A percentile compares a stretch with the other conserved stretches of the same genome.
Conservation (phyloP, 176 grass and related monocot genomes). For the Zoysia japonica region DNA sequence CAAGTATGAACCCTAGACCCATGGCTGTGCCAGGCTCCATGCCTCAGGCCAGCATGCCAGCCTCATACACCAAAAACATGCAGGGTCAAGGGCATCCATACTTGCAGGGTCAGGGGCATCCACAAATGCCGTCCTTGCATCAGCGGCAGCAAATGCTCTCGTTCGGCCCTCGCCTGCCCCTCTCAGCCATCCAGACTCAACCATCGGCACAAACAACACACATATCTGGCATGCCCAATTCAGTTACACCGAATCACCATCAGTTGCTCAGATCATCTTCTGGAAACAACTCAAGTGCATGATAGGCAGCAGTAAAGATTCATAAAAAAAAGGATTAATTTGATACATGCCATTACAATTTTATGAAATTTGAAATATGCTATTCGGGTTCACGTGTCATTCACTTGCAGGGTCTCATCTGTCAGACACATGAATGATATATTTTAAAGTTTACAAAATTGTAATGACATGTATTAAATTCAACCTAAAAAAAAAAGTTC, state of each 20-base stretch:
- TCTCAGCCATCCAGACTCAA: slow-evolving; percentile 55
- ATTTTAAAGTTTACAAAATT: too few relatives aligned
- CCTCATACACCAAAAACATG: slow-evolving; percentile 38
- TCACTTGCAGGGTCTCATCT: too few relatives aligned
- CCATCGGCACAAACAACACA: slow-evolving; percentile 48
- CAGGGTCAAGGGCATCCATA: slow-evolving; percentile 49
- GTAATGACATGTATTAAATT: too few relatives aligned
- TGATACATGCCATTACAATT: too few relatives aligned
- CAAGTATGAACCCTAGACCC: slow-evolving; percentile 47
- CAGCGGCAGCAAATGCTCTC: slow-evolving; percentile 72
- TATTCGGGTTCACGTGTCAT: too few relatives aligned
- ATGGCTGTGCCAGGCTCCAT: slow-evolving; percentile 36
- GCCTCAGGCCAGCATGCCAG: slow-evolving; percentile 37
- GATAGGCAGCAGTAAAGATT: slow-evolving; percentile 40
- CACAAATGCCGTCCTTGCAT: slow-evolving; percentile 64
- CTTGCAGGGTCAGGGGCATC: slow-evolving; percentile 58
- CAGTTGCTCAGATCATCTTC: slow-evolving; percentile 68
- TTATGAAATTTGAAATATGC: too few relatives aligned
- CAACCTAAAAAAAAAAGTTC: background rate
- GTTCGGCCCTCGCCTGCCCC: slow-evolving; percentile 63
- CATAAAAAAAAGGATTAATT: background rate
- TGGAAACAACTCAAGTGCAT: slow-evolving; percentile 68
- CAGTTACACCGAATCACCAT: slow-evolving; percentile 55
- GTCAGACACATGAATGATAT: too few relatives aligned
- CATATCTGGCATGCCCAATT: slow-evolving; percentile 51